Conservation (phyloP, 2,329 filamentous ascomycete species). For the Fusarium oxysporum region DNA sequence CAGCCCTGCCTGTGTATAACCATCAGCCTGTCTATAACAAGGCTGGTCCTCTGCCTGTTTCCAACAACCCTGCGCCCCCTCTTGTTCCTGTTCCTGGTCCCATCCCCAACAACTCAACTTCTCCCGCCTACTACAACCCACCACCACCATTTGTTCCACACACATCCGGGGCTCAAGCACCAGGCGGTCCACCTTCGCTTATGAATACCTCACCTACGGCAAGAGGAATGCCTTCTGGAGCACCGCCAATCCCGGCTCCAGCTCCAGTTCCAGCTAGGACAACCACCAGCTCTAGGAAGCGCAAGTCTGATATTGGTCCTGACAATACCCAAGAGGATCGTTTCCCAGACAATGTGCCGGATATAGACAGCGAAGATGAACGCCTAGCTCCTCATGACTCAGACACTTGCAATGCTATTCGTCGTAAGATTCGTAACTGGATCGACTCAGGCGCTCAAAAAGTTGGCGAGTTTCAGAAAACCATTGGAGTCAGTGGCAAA, state of each 20-base stretch:
- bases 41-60: background rate
- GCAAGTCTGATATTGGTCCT: conserved; percentile 36
- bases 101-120: background rate
- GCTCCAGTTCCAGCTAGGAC: background rate
- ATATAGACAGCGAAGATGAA: conserved; percentile 37
- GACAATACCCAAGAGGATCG: conserved; percentile 30
- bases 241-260: background rate
- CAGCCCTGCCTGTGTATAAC: background rate
- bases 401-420: conserved; percentile 43
- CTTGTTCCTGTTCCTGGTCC: background rate
- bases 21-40: background rate
- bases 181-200: background rate
- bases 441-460: conserved; percentile 44
- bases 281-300: conserved; percentile 31
- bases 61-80: background rate
- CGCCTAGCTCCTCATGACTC: conserved; percentile 15
- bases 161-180: background rate
- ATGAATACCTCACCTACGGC: background rate
- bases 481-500: conserved; percentile 53
- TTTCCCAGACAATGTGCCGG: conserved; percentile 34
- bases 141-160: conserved; percentile 25
- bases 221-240: background rate
- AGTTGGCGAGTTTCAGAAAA: conserved; percentile 59
- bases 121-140: conserved; percentile 18
- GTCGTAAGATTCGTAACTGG: conserved; percentile 42